These are phyloP conservation scores for Malassezia caprae DNA, from an alignment of 1,284 basidiomycete genomes.

Conservation along the genomic window DNA sequence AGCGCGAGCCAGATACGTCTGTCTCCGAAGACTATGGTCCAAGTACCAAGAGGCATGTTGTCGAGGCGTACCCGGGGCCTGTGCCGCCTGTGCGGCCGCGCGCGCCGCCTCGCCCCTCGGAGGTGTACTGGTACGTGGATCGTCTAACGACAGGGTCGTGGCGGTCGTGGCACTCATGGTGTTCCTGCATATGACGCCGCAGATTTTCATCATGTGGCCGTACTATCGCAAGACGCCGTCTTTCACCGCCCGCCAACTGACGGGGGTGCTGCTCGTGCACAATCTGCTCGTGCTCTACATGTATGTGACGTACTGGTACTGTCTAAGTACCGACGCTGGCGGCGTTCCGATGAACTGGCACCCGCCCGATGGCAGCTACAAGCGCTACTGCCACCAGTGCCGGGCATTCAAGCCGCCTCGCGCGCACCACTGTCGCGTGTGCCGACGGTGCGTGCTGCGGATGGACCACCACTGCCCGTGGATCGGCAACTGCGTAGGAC, in stretches of 20 bases:
- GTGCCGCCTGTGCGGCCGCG: neutral
- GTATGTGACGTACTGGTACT: conserved; percentile 38
- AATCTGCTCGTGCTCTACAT: conserved; percentile 53
- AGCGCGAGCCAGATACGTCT: neutral
- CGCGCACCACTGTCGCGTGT: conserved; percentile 65
- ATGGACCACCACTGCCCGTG: conserved; percentile 63
- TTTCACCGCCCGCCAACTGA: conserved; percentile 54
- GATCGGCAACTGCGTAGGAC: conserved; percentile 71
- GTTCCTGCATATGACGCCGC: conserved; percentile 31
- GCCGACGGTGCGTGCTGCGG: conserved; percentile 62
- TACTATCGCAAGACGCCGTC: conserved; percentile 30
- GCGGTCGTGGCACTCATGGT: conserved; percentile 26
- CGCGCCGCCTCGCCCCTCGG: neutral
- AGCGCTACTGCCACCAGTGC: conserved; percentile 44
- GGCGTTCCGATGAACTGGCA: conserved; percentile 32
- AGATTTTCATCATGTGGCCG: conserved; percentile 35
- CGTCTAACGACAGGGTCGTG: conserved; percentile 18
- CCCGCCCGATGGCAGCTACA: conserved; percentile 14
- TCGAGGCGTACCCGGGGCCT: neutral
- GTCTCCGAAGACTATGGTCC: neutral
- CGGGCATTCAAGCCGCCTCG: conserved; percentile 59
- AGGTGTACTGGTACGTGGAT: conserved; percentile 9
- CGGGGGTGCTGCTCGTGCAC: conserved; percentile 69
- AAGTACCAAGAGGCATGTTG: neutral
- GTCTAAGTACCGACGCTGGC: conserved; percentile 31